Conservation (phyloP, 2,329 filamentous ascomycete species). For the Botrytis tulipae region DNA sequence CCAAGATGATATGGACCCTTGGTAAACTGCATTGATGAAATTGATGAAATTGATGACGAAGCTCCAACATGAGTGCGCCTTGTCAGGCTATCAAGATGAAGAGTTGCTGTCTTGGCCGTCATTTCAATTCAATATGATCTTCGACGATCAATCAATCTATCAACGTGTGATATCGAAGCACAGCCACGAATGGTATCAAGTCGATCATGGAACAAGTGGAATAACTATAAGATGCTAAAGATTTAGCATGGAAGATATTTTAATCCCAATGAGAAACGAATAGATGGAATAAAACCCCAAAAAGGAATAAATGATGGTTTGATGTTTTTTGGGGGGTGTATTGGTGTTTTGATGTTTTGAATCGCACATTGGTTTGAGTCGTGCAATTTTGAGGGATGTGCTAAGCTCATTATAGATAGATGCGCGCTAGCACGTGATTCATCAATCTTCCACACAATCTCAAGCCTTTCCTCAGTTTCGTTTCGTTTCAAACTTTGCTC, state of each 20-base stretch:
- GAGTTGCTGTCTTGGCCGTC: constrained; percentile 1
- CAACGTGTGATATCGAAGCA: background rate
- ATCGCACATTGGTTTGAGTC: background rate
- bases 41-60: constrained; percentile 2
- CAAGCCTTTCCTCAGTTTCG: background rate
- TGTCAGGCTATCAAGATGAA: background rate
- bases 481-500: background rate
- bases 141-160: constrained; percentile 5
- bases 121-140: background rate
- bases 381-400: background rate
- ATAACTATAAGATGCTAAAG: background rate
- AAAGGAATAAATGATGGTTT: background rate
- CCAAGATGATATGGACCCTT: background rate
- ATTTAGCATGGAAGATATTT: background rate
- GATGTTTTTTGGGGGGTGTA: background rate
- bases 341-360: constrained; percentile 1
- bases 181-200: background rate
- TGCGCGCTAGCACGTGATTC: background rate
- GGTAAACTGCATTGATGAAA: background rate
- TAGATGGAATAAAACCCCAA: background rate
- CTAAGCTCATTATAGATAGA: background rate
- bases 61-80: background rate
- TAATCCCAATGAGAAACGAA: background rate
- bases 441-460: background rate
- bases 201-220: background rate